phyloP scores from a whole-genome alignment of 768 basidiomycete species.

The Leucocoprinus leucothites region DNA sequence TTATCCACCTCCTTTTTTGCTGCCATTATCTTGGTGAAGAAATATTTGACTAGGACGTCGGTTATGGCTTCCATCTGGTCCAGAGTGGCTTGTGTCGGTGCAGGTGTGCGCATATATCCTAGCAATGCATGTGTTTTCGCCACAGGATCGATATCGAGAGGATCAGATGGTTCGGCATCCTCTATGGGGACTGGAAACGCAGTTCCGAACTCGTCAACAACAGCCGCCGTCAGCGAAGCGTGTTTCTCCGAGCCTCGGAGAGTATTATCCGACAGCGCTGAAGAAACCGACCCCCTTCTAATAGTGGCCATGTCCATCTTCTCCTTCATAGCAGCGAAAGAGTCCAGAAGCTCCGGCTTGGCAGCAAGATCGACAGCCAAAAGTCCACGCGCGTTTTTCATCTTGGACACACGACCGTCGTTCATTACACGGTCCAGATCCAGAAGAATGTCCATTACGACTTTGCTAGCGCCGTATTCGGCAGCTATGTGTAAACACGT shows the following conservation, averaged over 20 bases:
- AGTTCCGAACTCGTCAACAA: constrained; percentile 7
- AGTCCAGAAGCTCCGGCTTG: neutral
- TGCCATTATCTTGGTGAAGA: constrained; percentile 53
- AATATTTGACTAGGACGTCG: constrained; percentile 37
- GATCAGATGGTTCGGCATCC: neutral
- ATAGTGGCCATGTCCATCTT: constrained; percentile 12
- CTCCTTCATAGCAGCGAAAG: constrained; percentile 6
- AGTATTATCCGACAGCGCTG: constrained; percentile 5
- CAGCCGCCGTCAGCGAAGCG: neutral
- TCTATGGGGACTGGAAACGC: neutral
- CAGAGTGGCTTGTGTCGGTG: constrained; percentile 8
- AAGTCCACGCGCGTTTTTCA: constrained; percentile 55
- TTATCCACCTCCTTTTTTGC: constrained; percentile 45
- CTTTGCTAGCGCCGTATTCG: constrained; percentile 64
- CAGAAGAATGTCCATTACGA: constrained; percentile 60
- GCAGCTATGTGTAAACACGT: constrained; percentile 82
- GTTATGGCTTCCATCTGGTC: constrained; percentile 5
- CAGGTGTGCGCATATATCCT: neutral
- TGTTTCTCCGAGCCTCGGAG: constrained; percentile 6
- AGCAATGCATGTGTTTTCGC: neutral
- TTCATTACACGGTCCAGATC: constrained; percentile 47
- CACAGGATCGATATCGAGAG: constrained; percentile 1
- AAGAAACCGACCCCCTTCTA: constrained; percentile 9
- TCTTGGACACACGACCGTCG: constrained; percentile 48
- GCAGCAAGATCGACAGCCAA: neutral